Percentiles rank a stretch among this genome's conserved stretches.
phyloP scores from a whole-genome alignment of 2,329 filamentous ascomycete genomes.

The Plenodomus lindquistii region DNA sequence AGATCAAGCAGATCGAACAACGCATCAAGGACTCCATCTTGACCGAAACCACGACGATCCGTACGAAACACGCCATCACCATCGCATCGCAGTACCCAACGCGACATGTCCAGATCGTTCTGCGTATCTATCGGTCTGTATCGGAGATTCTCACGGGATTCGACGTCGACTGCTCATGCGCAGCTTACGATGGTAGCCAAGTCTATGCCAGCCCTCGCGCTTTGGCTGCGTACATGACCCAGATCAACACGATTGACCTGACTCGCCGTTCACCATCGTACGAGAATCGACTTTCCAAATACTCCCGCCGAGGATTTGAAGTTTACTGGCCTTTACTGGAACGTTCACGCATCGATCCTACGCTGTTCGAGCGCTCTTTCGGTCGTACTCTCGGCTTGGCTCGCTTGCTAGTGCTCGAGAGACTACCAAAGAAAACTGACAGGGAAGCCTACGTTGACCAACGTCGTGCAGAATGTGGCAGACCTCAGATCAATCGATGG shows the following conservation, averaged over 20 bases:
- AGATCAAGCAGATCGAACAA: constrained; percentile 80
- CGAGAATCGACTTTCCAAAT: constrained; percentile 81
- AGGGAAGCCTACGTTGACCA: constrained; percentile 72
- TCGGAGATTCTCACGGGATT: constrained; percentile 87
- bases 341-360: constrained; percentile 77
- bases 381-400: constrained; percentile 75
- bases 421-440: constrained; percentile 69
- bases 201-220: constrained; percentile 80
- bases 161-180: constrained; percentile 83
- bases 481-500: constrained; percentile 59
- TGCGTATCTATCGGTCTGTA: constrained; percentile 81
- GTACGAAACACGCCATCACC: constrained; percentile 85
- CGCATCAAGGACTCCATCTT: constrained; percentile 76
- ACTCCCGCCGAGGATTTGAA: constrained; percentile 82
- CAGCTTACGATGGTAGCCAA: constrained; percentile 77
- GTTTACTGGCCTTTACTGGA: constrained; percentile 78
- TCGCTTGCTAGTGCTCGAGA: constrained; percentile 77
- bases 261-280: constrained; percentile 82
- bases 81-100: constrained; percentile 84
- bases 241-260: constrained; percentile 79
- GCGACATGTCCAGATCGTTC: constrained; percentile 82
- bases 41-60: constrained; percentile 79
- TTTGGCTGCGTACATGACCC: constrained; percentile 77
- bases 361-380: constrained; percentile 84
- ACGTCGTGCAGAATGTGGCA: constrained; percentile 71